A percentile compares a stretch with the other conserved stretches of the same genome.
Evolutionary conservation across 768 basidiomycete genomes (phyloP).

Genomic region (Termitomyces sp.): DNA sequence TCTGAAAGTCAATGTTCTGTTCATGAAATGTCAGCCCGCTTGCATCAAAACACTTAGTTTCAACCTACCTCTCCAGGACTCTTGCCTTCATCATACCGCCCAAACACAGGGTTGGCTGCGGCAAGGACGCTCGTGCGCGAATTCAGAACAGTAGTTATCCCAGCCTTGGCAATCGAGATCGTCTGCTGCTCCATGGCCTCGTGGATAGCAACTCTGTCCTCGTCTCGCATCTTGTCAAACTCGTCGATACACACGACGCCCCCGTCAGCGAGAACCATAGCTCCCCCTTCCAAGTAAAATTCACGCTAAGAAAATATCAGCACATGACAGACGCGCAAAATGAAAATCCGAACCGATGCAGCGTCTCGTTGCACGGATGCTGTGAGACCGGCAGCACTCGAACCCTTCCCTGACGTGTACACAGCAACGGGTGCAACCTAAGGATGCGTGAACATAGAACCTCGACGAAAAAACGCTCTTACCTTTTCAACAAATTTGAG

Average conservation of each 20-base stretch:
- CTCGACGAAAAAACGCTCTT: not conserved
- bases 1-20: constrained; percentile 95
- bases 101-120: constrained; percentile 97
- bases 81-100: constrained; percentile 94
- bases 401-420: constrained; percentile 98
- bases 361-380: constrained; percentile 96
- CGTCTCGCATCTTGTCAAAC: constrained; percentile 99
- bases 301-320: constrained; percentile 63
- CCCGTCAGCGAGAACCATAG: constrained; percentile 98
- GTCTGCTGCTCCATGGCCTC: constrained; percentile 99
- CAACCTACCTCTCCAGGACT: constrained; percentile 84
- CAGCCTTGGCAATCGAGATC: constrained; percentile 98
- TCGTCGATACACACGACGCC: constrained; percentile 99
- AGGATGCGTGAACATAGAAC: not conserved
- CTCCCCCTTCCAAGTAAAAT: constrained; percentile 98
- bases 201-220: constrained; percentile 98
- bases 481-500: constrained; percentile 99
- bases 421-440: constrained; percentile 97
- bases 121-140: constrained; percentile 94
- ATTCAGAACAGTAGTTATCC: constrained; percentile 96
- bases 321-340: not conserved
- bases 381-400: constrained; percentile 97
- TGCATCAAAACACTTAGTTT: not conserved
- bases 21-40: constrained; percentile 6
- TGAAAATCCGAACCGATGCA: constrained; percentile 62